Evolutionary conservation across 371 early-diverging fungal species (phyloP).

Genomic region (Mortierella sp.): DNA sequence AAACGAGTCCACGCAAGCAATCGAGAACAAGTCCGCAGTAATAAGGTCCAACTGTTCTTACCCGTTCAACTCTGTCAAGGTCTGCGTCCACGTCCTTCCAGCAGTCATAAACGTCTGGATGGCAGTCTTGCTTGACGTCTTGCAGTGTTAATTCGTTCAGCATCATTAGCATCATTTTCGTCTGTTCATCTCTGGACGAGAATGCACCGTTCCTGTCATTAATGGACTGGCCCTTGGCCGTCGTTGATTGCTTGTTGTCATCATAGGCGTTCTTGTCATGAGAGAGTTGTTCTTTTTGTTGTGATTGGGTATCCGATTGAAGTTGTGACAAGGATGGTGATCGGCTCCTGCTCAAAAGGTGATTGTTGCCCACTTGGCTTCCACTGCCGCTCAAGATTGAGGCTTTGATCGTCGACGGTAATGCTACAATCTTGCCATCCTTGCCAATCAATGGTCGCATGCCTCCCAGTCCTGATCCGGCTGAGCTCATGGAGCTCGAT

Average conservation of each 20-base stretch:
- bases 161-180: constrained; percentile 48
- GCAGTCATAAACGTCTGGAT: constrained; percentile 51
- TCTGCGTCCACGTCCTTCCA: constrained; percentile 54
- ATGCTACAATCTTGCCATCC: constrained; percentile 45
- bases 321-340: constrained; percentile 22
- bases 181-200: constrained; percentile 14
- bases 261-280: constrained; percentile 1
- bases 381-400: constrained; percentile 18
- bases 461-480: background rate
- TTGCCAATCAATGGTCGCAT: constrained; percentile 36
- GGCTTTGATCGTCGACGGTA: constrained; percentile 50
- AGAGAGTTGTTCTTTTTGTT: constrained; percentile 1
- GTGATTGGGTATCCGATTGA: constrained; percentile 10
- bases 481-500: constrained; percentile 42
- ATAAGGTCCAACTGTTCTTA: constrained; percentile 10
- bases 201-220: constrained; percentile 1
- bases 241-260: constrained; percentile 6
- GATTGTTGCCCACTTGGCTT: background rate
- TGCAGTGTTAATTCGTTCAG: constrained; percentile 44
- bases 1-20: background rate
- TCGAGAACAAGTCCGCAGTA: background rate
- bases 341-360: constrained; percentile 14
- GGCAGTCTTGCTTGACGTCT: constrained; percentile 52
- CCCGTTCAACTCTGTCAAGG: constrained; percentile 50
- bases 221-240: constrained; percentile 1